phyloP scores from a whole-genome alignment of 352 stramenopile species.

The Phytophthora tubulina region DNA sequence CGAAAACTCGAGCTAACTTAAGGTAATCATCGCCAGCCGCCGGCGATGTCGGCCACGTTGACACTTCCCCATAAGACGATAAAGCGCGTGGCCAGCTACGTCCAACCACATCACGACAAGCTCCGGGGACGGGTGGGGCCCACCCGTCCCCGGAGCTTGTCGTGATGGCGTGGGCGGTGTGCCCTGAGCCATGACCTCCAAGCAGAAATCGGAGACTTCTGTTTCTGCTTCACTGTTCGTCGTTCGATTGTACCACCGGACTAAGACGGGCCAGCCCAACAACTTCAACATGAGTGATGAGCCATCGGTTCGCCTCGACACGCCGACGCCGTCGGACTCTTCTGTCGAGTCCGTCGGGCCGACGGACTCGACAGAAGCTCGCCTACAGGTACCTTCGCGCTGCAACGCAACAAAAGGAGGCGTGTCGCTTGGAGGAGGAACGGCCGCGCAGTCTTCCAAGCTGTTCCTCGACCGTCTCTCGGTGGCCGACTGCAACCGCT shows the following conservation, averaged over 20 bases:
- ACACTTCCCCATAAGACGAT: neutral
- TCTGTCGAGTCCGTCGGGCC: too few relatives aligned
- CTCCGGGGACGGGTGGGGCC: too few relatives aligned
- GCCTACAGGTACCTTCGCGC: conserved; percentile 16
- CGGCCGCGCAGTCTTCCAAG: conserved; percentile 14
- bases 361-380: conserved; percentile 41
- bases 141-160: too few relatives aligned
- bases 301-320: neutral
- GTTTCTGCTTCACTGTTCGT: conserved; percentile 18
- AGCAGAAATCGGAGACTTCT: too few relatives aligned
- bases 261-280: neutral
- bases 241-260: conserved; percentile 18
- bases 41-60: conserved; percentile 7
- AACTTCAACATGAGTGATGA: conserved; percentile 24
- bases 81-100: neutral
- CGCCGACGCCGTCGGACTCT: too few relatives aligned
- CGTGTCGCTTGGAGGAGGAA: conserved; percentile 8
- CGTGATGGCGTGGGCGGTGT: too few relatives aligned
- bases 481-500: too few relatives aligned
- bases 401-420: conserved; percentile 8
- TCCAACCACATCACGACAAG: neutral
- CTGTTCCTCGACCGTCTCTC: conserved; percentile 14
- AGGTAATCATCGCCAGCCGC: neutral
- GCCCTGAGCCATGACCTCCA: too few relatives aligned
- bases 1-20: neutral